Percentiles rank a stretch among this genome's conserved stretches.
These are phyloP conservation scores for Saccharomyces jurei DNA, from an alignment of 805 yeast genomes.

Conservation along the genomic window DNA sequence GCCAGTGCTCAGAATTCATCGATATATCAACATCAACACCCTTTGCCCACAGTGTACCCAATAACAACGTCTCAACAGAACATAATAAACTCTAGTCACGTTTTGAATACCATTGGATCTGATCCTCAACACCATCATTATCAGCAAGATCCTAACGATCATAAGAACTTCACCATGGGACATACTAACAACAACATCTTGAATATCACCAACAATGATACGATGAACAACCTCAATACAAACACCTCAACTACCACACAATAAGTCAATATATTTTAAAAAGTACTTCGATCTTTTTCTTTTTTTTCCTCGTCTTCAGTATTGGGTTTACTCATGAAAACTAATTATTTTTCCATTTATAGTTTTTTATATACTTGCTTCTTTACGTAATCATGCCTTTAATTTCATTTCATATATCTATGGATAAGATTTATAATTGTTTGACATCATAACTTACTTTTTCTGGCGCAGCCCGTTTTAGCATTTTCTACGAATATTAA, in stretches of 20 bases:
- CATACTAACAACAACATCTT: neutral
- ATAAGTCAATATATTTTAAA: neutral
- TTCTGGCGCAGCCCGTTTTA: neutral
- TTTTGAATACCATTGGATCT: neutral
- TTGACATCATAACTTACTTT: neutral
- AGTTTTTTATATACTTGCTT: neutral
- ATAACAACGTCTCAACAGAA: neutral
- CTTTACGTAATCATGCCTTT: neutral
- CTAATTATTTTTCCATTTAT: neutral
- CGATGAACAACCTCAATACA: neutral
- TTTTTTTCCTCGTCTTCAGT: neutral
- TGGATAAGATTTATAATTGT: neutral
- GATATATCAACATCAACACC: slow-evolving; percentile 1
- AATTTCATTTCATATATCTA: neutral
- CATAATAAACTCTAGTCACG: neutral
- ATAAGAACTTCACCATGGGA: neutral
- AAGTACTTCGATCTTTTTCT: neutral
- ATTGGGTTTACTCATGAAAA: neutral
- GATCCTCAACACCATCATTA: neutral
- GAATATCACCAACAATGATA: neutral
- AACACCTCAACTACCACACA: neutral
- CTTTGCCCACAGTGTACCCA: slow-evolving; percentile 1
- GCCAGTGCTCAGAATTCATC: neutral
- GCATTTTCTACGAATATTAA: neutral
- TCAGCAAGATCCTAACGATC: neutral